phyloP scores from a whole-genome alignment of 495 filamentous ascomycete genomes.

The Penicillium steckii region DNA sequence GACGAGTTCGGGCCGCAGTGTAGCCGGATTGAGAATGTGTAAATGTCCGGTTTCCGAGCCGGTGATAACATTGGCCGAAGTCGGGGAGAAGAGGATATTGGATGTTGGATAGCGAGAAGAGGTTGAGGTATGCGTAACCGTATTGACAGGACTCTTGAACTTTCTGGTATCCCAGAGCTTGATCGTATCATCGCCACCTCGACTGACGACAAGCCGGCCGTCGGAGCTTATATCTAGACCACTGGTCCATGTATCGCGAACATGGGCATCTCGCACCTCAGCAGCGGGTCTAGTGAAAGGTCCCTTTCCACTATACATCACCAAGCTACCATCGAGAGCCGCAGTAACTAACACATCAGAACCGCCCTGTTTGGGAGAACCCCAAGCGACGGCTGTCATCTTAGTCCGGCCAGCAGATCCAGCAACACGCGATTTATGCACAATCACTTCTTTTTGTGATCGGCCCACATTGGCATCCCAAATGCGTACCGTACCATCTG shows the following conservation, averaged over 20 bases:
- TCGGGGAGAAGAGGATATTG: constrained; percentile 87
- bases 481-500: constrained; percentile 90
- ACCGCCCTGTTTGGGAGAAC: constrained; percentile 70
- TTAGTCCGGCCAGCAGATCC: constrained; percentile 87
- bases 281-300: constrained; percentile 82
- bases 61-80: constrained; percentile 76
- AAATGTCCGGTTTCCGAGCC: constrained; percentile 85
- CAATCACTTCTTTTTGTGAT: constrained; percentile 87
- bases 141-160: constrained; percentile 83
- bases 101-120: constrained; percentile 78
- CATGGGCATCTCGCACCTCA: constrained; percentile 85
- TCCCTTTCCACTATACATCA: constrained; percentile 90
- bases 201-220: constrained; percentile 82
- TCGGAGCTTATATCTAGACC: constrained; percentile 91
- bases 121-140: constrained; percentile 76
- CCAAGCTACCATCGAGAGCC: constrained; percentile 83
- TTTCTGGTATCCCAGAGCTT: constrained; percentile 96
- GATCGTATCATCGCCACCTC: constrained; percentile 85
- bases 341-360: constrained; percentile 80
- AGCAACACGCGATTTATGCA: constrained; percentile 83
- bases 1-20: constrained; percentile 76
- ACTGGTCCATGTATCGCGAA: constrained; percentile 82
- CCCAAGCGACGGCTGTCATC: constrained; percentile 93
- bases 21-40: constrained; percentile 90
- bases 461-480: constrained; percentile 92